These are phyloP conservation scores for Yamadazyma aaseri DNA, from an alignment of 1,139 yeast genomes.

Conservation along the genomic window DNA sequence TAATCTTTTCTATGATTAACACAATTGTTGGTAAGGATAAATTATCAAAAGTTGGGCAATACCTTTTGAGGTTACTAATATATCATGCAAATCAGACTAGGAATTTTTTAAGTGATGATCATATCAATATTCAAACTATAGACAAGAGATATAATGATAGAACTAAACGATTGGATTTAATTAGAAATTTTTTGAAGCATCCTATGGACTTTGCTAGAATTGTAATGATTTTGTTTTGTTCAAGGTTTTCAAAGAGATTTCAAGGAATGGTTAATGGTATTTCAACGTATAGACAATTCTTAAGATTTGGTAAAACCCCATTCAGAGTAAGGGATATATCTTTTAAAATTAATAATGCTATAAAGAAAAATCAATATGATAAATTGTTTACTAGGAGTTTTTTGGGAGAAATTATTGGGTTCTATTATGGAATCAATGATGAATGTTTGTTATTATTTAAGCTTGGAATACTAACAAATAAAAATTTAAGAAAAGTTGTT, in stretches of 20 bases:
- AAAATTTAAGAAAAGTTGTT: conserved; percentile 32
- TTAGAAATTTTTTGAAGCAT: conserved; percentile 38
- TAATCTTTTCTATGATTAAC: conserved; percentile 52
- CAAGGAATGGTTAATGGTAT: conserved; percentile 50
- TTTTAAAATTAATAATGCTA: conserved; percentile 19
- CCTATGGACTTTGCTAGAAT: conserved; percentile 43
- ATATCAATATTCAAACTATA: conserved; percentile 30
- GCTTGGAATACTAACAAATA: conserved; percentile 47
- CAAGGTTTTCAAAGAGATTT: conserved; percentile 27
- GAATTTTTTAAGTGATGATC: conserved; percentile 32
- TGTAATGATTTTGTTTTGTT: conserved; percentile 35
- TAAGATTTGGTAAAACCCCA: conserved; percentile 73
- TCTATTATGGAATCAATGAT: conserved; percentile 65
- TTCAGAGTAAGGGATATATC: conserved; percentile 44
- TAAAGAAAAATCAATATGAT: conserved; percentile 8
- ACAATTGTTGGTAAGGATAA: conserved; percentile 69
- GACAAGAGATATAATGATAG: conserved; percentile 32
- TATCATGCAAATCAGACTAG: conserved; percentile 47
- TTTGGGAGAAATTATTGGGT: conserved; percentile 47
- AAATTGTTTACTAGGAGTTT: conserved; percentile 35
- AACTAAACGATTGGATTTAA: conserved; percentile 32
- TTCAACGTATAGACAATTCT: conserved; percentile 62
- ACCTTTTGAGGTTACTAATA: conserved; percentile 52
- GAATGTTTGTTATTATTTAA: conserved; percentile 57
- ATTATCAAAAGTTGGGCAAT: conserved; percentile 62